Base-by-base conservation (phyloP, 495 filamentous ascomycete genomes). In the Tirmania nivea region DNA sequence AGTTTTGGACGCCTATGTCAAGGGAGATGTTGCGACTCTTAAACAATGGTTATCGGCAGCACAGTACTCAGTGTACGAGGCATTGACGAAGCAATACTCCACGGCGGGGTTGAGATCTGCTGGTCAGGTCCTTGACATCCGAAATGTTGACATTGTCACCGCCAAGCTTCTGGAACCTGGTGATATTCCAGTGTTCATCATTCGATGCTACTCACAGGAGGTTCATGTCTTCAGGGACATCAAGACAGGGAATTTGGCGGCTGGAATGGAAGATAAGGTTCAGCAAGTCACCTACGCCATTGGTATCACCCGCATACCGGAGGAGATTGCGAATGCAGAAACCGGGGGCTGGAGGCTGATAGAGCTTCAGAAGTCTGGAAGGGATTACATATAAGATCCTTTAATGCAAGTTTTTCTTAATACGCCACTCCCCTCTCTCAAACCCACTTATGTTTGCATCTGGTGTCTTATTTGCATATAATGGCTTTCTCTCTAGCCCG, bases 211-310 rank as follows among this genome's bases (percentile, higher is more conserved):
- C 36, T 94, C 90, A n/a, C 90, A 97, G 65, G 90, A 97, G 65
- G 86, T 96, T 8, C 90, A 97, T 65, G 88, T 94, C 14, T 97
- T 94, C 70, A 76, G 81, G 42, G 92, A 96, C 59, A 75, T 78
- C 37, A 96, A 97, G 73, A 82, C 84, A 0, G 76, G 77, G 54
- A 73, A 94, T 60, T 76, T 97, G 42, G 86, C 87, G 17, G 90
- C 90, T n/a, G 90, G 90, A 34, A 94, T 94, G 86, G 92, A 97
- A 67, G 90, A 97, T 68, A 88, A 84, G 69, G 90, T 97, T 34
- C 89, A 95, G 67, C 81, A 92, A 54, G 90, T 97, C 57, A 95
- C 92, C 1, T 97, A 97, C 60, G 90, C 88, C 47, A 96, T 97
- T 59, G 90, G 90, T 52, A 80, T 96, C 52, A 96, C 90, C 1